Base-by-base conservation (phyloP, 2,329 filamentous ascomycete genomes). In the Chrysoporthe austroafricana region DNA sequence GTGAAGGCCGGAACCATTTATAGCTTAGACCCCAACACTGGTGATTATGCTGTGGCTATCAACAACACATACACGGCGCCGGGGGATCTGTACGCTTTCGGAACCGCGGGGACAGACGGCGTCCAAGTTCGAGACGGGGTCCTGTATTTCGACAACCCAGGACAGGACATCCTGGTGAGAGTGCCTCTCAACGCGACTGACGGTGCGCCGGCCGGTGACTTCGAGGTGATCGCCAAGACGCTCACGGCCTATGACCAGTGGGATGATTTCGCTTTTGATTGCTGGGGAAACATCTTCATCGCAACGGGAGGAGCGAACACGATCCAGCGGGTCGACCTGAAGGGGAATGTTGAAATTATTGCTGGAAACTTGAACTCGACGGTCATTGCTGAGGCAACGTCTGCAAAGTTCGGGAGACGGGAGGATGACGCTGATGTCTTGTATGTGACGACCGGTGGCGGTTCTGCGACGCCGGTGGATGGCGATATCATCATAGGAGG, bases 121-220 rank as follows among this genome's bases (percentile, higher is more conserved):
- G 44, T 77, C 36, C 71, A 76, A 71, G 71, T 77, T 42, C 67
- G 66, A 0, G 64, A 69, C 8, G 48, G 57, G 13, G 66, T 65
- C 36, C 71, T 76, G 3, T 76, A 75, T 69, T 76, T 71, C 63
- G 71, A 73, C 42, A 76, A 76, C 39, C 68, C 71, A 14, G 72
- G 70, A 16, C 61, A 71, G 3, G 72, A 70, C 1, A 71, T 63
- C 18, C 67, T 76, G 2, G 71, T 71, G 56, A 69, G 62, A 9
- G 68, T 76, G 42, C 56, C 50, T 4, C 72, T 75, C 50, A 42
- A 68, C 58, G 13, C n/a, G 0, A n/a, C 21, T 43, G 42, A 67
- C 7, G 73, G 73, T 6, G 63, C 48, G 9, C 64, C 72, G 2
- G 59, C 64, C 5, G 71, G 68, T 13, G 70, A 68, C 2, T 54